These are phyloP conservation scores for Discostella pseudostelligera DNA, from an alignment of 108 stramenopile genomes.

Conservation along the genomic window DNA sequence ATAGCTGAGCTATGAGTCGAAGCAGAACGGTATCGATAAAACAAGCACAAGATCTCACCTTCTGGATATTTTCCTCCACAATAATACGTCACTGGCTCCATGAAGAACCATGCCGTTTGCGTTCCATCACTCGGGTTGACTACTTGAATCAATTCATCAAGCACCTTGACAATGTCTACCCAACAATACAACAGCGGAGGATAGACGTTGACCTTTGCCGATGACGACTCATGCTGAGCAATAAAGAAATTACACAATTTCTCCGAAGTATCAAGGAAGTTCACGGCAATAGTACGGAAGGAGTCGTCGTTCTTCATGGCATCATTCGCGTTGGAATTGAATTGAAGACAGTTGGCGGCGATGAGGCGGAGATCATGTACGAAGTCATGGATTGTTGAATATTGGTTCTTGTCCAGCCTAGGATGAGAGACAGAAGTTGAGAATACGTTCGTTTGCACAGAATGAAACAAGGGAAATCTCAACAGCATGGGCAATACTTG, in stretches of 20 bases:
- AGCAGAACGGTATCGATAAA: too few relatives aligned
- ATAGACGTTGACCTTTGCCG: conserved; percentile 37
- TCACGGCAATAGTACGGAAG: conserved; percentile 63
- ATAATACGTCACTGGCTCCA: conserved; percentile 71
- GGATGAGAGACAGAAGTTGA: too few relatives aligned
- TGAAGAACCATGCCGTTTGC: conserved; percentile 74
- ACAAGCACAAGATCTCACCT: too few relatives aligned
- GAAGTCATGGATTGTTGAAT: conserved; percentile 62
- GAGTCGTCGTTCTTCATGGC: conserved; percentile 33
- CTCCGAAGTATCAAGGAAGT: conserved; percentile 55
- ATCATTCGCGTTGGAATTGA: conserved; percentile 50
- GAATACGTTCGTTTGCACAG: not conserved
- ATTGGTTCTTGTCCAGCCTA: conserved; percentile 68
- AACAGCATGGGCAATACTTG: conserved; percentile 16
- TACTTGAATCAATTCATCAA: conserved; percentile 63
- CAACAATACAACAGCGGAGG: conserved; percentile 77
- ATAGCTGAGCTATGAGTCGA: too few relatives aligned
- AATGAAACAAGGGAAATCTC: too few relatives aligned
- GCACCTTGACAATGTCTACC: conserved; percentile 63
- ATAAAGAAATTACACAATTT: conserved; percentile 67
- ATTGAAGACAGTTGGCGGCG: conserved; percentile 79
- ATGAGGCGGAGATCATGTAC: conserved; percentile 74
- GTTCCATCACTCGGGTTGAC: conserved; percentile 67
- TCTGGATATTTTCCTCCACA: conserved; percentile 69
- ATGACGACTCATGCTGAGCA: conserved; percentile 50